A percentile compares a stretch with the other conserved stretches of the same genome.
phyloP scores from a whole-genome alignment of 1,284 basidiomycete genomes.

The Heliocybe sulcata region DNA sequence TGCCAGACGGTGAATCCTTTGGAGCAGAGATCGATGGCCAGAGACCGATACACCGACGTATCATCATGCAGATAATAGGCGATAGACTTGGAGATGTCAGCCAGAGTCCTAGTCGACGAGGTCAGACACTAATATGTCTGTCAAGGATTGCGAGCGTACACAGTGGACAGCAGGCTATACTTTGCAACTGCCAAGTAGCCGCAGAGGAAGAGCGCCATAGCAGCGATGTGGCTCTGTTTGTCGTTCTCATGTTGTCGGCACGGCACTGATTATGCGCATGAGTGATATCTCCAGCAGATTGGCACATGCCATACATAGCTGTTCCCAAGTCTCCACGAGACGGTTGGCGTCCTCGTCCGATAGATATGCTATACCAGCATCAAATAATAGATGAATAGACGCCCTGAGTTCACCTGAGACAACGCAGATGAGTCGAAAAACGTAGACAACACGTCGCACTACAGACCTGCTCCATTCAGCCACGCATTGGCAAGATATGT shows the following conservation, averaged over 20 bases:
- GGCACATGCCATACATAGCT: conserved; percentile 40
- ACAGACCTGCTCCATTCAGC: conserved; percentile 66
- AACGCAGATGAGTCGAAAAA: not conserved
- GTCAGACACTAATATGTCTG: conserved; percentile 5
- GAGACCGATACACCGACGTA: conserved; percentile 50
- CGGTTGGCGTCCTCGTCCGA: conserved; percentile 57
- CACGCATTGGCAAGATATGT: conserved; percentile 68
- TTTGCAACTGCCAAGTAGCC: conserved; percentile 82
- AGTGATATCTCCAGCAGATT: not conserved
- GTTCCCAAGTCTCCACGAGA: conserved; percentile 65
- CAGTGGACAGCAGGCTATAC: conserved; percentile 69
- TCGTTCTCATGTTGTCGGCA: conserved; percentile 49
- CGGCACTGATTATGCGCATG: conserved; percentile 50
- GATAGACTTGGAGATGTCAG: conserved; percentile 81
- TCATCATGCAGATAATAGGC: conserved; percentile 72
- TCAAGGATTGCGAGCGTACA: conserved; percentile 31
- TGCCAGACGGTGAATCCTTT: conserved; percentile 93
- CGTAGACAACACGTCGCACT: not conserved
- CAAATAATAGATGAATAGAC: conserved; percentile 70
- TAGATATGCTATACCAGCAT: conserved; percentile 60
- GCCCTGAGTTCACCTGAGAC: conserved; percentile 63
- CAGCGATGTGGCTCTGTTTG: conserved; percentile 45
- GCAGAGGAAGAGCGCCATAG: conserved; percentile 71
- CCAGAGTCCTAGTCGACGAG: conserved; percentile 53
- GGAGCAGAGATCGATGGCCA: conserved; percentile 87